These are phyloP conservation scores for Niebla homalea DNA, from an alignment of 495 filamentous ascomycete genomes.

Conservation along the genomic window DNA sequence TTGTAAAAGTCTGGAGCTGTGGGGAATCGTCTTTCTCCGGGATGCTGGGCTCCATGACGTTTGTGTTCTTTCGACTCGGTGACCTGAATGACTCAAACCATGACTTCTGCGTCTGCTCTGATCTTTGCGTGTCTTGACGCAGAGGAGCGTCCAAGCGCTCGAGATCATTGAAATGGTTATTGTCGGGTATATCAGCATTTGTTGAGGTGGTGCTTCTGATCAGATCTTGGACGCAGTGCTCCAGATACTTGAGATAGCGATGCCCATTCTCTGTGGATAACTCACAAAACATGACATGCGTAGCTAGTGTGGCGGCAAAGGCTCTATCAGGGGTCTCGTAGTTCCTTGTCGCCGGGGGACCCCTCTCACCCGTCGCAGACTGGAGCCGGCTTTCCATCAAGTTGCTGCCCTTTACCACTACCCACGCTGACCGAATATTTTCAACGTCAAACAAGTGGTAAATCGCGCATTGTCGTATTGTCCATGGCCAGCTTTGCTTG, in stretches of 20 bases:
- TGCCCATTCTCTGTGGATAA: slow-evolving; percentile 33
- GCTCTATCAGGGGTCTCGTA: slow-evolving; percentile 16
- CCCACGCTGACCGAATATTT: slow-evolving; percentile 25
- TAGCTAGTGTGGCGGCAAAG: slow-evolving; percentile 23
- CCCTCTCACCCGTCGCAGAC: slow-evolving; percentile 11
- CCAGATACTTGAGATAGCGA: slow-evolving; percentile 31
- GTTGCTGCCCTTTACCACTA: slow-evolving; percentile 29
- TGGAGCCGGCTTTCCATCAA: slow-evolving; percentile 25
- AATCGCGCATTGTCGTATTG: slow-evolving; percentile 27
- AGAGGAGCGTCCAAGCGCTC: neutral
- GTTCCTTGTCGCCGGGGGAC: slow-evolving; percentile 5
- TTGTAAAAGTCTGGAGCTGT: neutral
- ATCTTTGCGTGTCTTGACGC: neutral
- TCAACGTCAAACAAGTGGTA: slow-evolving; percentile 33
- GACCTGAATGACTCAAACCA: neutral
- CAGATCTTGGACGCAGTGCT: slow-evolving; percentile 20
- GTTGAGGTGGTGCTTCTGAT: slow-evolving; percentile 20
- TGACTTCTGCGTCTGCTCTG: neutral
- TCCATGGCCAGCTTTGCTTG: slow-evolving; percentile 26
- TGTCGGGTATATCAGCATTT: slow-evolving; percentile 12
- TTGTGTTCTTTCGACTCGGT: neutral
- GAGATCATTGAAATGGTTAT: neutral
- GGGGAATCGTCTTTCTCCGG: neutral
- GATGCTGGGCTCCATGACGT: neutral
- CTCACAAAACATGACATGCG: slow-evolving; percentile 28